A percentile compares a stretch with the other conserved stretches of the same genome.
Conservation (phyloP, 805 yeast genomes). For the Ogataea pilisensis region DNA sequence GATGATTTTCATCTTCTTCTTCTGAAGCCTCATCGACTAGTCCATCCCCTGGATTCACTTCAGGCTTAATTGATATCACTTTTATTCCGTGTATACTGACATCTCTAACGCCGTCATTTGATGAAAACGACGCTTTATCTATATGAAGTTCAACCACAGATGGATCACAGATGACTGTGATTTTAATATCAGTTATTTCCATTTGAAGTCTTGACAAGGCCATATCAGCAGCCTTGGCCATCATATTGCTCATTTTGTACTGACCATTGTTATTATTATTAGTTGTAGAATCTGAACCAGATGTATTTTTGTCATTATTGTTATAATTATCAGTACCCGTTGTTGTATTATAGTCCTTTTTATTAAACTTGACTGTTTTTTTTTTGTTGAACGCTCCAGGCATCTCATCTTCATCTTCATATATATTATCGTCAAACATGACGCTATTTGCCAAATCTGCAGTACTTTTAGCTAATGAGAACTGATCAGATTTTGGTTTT, state of each 20-base stretch:
- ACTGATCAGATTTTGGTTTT: slow-evolving; percentile 30
- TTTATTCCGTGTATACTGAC: slow-evolving; percentile 37
- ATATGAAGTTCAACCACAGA: slow-evolving; percentile 32
- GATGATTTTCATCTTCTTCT: slow-evolving; percentile 3
- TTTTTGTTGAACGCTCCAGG: slow-evolving; percentile 7
- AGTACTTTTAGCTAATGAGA: slow-evolving; percentile 67
- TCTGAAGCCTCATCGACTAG: slow-evolving; percentile 5
- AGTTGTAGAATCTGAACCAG: slow-evolving; percentile 4
- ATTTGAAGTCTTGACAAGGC: slow-evolving; percentile 60
- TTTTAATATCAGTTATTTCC: slow-evolving; percentile 40
- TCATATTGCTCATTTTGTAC: slow-evolving; percentile 48
- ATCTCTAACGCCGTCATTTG: slow-evolving; percentile 45
- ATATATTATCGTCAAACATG: slow-evolving; percentile 39
- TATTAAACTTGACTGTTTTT: slow-evolving; percentile 7
- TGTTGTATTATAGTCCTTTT: no score
- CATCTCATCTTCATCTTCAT: slow-evolving; percentile 28
- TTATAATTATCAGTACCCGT: not conserved
- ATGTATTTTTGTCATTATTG: slow-evolving; percentile 12
- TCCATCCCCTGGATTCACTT: slow-evolving; percentile 29
- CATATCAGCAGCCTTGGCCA: slow-evolving; percentile 61
- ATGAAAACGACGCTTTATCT: slow-evolving; percentile 31
- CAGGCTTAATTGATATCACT: slow-evolving; percentile 39
- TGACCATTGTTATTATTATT: slow-evolving; percentile 7
- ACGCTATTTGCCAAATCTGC: slow-evolving; percentile 67
- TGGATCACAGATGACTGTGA: slow-evolving; percentile 48